phyloP scores from a whole-genome alignment of 495 filamentous ascomycete genomes.

The Xylaria telfairii region DNA sequence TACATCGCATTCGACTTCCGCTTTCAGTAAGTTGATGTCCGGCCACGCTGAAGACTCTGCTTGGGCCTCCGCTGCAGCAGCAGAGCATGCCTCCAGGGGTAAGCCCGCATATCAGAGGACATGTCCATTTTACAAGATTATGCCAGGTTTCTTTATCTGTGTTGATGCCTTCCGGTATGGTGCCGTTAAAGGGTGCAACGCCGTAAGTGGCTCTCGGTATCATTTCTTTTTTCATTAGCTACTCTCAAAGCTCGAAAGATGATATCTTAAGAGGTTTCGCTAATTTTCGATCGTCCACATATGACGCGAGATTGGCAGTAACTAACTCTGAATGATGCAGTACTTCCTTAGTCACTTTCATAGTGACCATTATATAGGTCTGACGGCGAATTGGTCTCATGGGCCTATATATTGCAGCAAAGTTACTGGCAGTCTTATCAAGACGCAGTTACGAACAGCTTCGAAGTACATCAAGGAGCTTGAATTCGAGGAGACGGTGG shows the following conservation, averaged over 20 bases:
- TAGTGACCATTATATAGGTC: conserved; percentile 93
- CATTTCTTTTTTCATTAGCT: not conserved
- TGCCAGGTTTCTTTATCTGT: conserved; percentile 88
- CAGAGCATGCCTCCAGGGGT: conserved; percentile 78
- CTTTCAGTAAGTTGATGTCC: conserved; percentile 92
- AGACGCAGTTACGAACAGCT: conserved; percentile 82
- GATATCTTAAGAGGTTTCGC: not conserved
- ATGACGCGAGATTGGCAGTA: not conserved
- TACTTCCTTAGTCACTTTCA: conserved; percentile 99
- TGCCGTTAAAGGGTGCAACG: conserved; percentile 86
- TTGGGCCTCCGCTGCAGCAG: conserved; percentile 85
- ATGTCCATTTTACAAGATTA: conserved; percentile 98
- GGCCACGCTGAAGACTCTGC: conserved; percentile 87
- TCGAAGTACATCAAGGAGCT: conserved; percentile 84
- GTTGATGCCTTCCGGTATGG: conserved; percentile 98
- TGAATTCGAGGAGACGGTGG: conserved; percentile 81
- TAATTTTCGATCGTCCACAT: not conserved
- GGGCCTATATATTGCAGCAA: conserved; percentile 96
- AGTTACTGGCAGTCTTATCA: conserved; percentile 88
- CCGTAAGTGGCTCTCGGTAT: conserved; percentile 38
- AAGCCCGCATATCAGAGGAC: conserved; percentile 88
- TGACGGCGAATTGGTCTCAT: conserved; percentile 87
- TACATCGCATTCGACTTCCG: conserved; percentile 55
- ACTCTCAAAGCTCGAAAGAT: not conserved
- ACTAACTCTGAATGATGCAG: not conserved